phyloP scores from a whole-genome alignment of 2,329 filamentous ascomycete genomes.

The Plectosphaerella sp. region DNA sequence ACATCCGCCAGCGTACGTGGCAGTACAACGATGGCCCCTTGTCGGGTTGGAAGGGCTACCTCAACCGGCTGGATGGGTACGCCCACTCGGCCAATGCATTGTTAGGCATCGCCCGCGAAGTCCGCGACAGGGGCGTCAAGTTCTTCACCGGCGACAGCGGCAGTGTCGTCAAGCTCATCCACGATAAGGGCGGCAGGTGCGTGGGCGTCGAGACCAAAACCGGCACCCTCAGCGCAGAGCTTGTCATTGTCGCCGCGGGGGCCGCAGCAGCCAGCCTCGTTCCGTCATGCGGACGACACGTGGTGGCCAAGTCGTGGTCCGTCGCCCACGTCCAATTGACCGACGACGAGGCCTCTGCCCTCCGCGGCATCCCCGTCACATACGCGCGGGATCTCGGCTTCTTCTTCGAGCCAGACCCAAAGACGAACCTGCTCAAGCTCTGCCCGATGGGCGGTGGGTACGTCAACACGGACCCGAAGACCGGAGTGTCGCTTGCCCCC shows the following conservation, averaged over 20 bases:
- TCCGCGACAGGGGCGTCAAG: constrained; percentile 30
- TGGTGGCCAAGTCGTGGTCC: constrained; percentile 54
- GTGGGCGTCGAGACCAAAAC: background rate
- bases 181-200: background rate
- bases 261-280: constrained; percentile 41
- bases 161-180: background rate
- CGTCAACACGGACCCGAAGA: constrained; percentile 31
- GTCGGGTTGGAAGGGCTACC: constrained; percentile 52
- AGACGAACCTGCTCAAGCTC: constrained; percentile 54
- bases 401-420: constrained; percentile 60
- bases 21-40: constrained; percentile 42
- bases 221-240: background rate
- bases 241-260: constrained; percentile 46
- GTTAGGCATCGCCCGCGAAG: constrained; percentile 37
- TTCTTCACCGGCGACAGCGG: constrained; percentile 22
- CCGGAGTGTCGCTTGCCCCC: constrained; percentile 29
- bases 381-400: constrained; percentile 60
- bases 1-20: constrained; percentile 39
- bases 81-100: constrained; percentile 51
- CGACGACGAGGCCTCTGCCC: constrained; percentile 44
- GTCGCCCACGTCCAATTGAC: constrained; percentile 56
- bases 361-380: constrained; percentile 56
- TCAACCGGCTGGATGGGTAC: constrained; percentile 53
- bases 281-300: constrained; percentile 42
- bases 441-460: constrained; percentile 57